These are phyloP conservation scores for Globisporangium middletonii DNA, from an alignment of 352 stramenopile genomes.

Conservation along the genomic window DNA sequence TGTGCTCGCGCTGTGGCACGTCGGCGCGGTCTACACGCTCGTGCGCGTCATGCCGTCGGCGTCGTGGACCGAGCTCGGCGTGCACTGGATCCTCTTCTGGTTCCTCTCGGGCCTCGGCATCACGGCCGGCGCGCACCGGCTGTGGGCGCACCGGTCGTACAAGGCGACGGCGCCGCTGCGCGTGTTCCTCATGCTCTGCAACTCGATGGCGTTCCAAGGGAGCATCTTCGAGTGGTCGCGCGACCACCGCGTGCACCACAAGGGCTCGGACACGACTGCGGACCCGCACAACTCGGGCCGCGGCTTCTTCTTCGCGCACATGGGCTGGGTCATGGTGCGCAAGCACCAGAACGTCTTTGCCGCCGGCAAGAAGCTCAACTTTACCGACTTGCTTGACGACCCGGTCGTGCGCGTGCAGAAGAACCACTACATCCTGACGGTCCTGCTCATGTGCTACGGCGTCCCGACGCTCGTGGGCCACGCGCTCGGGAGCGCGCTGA, in stretches of 20 bases:
- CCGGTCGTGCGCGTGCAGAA: conserved; percentile 96
- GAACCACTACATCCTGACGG: conserved; percentile 83
- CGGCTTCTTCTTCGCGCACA: conserved; percentile 99
- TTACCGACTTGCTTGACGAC: conserved; percentile 93
- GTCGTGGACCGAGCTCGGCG: conserved; percentile 35
- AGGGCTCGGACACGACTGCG: conserved; percentile 94
- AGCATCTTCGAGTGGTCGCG: conserved; percentile 98
- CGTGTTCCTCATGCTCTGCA: conserved; percentile 96
- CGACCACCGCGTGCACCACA: conserved; percentile 99
- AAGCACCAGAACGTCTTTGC: conserved; percentile 92
- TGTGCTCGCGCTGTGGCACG: conserved; percentile 57
- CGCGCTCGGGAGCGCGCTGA: conserved; percentile 90
- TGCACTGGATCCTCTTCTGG: conserved; percentile 67
- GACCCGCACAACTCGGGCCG: conserved; percentile 95
- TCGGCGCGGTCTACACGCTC: conserved; percentile 69
- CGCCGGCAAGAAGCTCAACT: conserved; percentile 92
- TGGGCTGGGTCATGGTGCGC: conserved; percentile 98
- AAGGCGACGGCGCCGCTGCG: conserved; percentile 88
- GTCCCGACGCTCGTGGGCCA: conserved; percentile 90
- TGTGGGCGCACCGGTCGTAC: conserved; percentile 97
- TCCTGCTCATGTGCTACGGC: conserved; percentile 96
- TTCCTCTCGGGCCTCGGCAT: conserved; percentile 92
- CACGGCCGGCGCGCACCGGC: conserved; percentile 94
- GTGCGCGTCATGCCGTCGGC: conserved; percentile 49
- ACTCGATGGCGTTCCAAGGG: conserved; percentile 96